phyloP scores from a whole-genome alignment of 768 basidiomycete species.

The Phaeotremella skinneri region DNA sequence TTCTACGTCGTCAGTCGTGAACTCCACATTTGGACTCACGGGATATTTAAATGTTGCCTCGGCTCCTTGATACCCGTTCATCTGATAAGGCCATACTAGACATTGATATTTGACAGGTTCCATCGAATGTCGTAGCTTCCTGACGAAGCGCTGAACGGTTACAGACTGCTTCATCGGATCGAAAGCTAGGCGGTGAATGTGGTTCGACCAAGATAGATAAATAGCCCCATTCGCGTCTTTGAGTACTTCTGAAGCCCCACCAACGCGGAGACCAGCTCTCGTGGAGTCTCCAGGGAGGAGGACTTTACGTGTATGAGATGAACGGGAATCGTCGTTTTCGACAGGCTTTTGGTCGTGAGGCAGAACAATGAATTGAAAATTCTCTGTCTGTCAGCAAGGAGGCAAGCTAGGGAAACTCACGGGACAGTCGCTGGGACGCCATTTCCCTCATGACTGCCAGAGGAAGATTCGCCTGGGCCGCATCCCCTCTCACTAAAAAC shows the following conservation, averaged over 20 bases:
- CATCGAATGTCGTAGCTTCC: slow-evolving; percentile 58
- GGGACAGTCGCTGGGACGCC: slow-evolving; percentile 75
- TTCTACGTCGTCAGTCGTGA: slow-evolving; percentile 15
- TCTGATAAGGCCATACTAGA: slow-evolving; percentile 88
- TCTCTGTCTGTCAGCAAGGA: slow-evolving; percentile 60
- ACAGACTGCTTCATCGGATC: slow-evolving; percentile 73
- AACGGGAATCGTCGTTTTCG: slow-evolving; percentile 58
- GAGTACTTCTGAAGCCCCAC: slow-evolving; percentile 52
- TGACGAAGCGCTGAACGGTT: slow-evolving; percentile 79
- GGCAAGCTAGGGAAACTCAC: slow-evolving; percentile 26
- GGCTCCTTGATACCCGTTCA: slow-evolving; percentile 79
- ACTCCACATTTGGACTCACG: slow-evolving; percentile 45
- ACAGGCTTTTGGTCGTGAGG: slow-evolving; percentile 41
- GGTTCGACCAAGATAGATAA: slow-evolving; percentile 90
- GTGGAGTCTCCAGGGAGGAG: slow-evolving; percentile 53
- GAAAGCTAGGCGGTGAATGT: slow-evolving; percentile 89
- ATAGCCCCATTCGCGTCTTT: slow-evolving; percentile 61
- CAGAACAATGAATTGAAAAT: slow-evolving; percentile 85
- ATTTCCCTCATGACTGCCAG: slow-evolving; percentile 70
- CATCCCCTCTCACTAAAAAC: slow-evolving; percentile 70
- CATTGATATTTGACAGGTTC: slow-evolving; percentile 74
- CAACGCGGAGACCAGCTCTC: slow-evolving; percentile 58
- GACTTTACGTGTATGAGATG: slow-evolving; percentile 19
- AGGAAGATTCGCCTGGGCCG: slow-evolving; percentile 40
- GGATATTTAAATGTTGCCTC: slow-evolving; percentile 71